Base-by-base conservation (phyloP, 306 rosid species). In the Cajanus cajan region DNA sequence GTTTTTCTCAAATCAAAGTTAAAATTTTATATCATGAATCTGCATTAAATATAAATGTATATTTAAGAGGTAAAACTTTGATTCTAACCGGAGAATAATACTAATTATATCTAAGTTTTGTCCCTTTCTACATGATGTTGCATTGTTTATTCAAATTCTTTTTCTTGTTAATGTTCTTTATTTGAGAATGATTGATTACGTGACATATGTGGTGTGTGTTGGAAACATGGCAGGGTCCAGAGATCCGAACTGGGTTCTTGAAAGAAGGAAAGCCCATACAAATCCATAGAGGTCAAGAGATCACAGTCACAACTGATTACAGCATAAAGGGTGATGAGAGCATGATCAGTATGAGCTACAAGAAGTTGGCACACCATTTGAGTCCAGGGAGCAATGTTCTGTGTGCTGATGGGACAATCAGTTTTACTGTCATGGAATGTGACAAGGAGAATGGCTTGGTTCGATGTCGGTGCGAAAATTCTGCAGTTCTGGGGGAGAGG, bases 361-460 rank as follows among this genome's bases (percentile, higher is more conserved):
- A 52, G 5, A 78, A 67, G 33, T 11, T 78, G 44, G 57, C 82
- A n/a, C 14, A 22, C 22, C 45, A 67, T 24, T 24, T 78, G 82
- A 78, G 57, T 19, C 75, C 75, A 39, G 75, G 75, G 36, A 52
- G 75, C 12, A 11, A 0, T 6, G 11, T 78, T 24, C 52, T 78
- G n/a, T 78, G 82, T 67, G 54, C 82, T 21, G 82, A 78, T 78
- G 82, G 82, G 4, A 67, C 82, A 65, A 77, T 78, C 10, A 54
- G 76, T 28, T 55, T 78, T n/a, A 68, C 82, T 52, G 82, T 78
- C 14, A 5, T 78, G 21, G 68, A 52, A 40, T 67, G 68, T 78
- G 58, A 68, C 36, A 52, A 78, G 19, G 68, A 68, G 36, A 50
- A 24, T 18, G 76, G 76, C 4, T 43, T 68, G 36, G 82, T 78